Conservation (phyloP, 2,329 filamentous ascomycete species). For the Fusarium sp. region DNA sequence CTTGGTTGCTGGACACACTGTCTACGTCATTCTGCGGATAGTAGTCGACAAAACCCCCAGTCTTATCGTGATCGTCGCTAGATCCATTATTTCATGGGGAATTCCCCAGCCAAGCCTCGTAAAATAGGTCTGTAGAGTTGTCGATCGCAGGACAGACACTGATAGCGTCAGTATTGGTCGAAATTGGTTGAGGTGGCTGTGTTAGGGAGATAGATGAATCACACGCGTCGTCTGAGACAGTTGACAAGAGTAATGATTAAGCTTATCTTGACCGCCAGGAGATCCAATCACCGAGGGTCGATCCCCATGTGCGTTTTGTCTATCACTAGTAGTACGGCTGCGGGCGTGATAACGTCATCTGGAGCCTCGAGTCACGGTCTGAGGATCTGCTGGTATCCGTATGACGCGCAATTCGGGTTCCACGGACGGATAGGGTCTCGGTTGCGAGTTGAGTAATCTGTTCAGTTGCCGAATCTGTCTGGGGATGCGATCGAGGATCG, state of each 20-base stretch:
- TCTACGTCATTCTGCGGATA: background rate
- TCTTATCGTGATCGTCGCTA: constrained; percentile 32
- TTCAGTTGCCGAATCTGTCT: background rate
- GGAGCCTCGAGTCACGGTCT: background rate
- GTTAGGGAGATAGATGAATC: constrained; percentile 6
- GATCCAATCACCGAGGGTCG: background rate
- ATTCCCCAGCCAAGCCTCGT: background rate
- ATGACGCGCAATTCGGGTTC: background rate
- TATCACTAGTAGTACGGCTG: background rate
- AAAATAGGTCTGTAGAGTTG: constrained; percentile 19
- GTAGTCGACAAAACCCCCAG: background rate
- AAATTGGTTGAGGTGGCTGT: constrained; percentile 20
- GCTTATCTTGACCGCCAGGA: constrained; percentile 25
- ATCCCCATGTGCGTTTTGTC: background rate
- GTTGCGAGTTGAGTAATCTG: background rate
- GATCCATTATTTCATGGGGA: constrained; percentile 6
- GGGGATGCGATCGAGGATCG: background rate
- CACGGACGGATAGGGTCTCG: background rate
- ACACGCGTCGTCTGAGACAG: constrained; percentile 32
- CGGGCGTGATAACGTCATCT: background rate
- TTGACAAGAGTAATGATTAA: constrained; percentile 28
- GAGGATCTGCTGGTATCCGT: background rate
- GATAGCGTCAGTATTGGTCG: background rate
- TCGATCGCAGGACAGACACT: constrained; percentile 6
- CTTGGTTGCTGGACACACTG: too few species aligned